Percentiles rank a stretch among this genome's conserved stretches.
These are phyloP conservation scores for Verticillium klebahnii DNA, from an alignment of 2,329 filamentous ascomycete genomes.

Conservation along the genomic window DNA sequence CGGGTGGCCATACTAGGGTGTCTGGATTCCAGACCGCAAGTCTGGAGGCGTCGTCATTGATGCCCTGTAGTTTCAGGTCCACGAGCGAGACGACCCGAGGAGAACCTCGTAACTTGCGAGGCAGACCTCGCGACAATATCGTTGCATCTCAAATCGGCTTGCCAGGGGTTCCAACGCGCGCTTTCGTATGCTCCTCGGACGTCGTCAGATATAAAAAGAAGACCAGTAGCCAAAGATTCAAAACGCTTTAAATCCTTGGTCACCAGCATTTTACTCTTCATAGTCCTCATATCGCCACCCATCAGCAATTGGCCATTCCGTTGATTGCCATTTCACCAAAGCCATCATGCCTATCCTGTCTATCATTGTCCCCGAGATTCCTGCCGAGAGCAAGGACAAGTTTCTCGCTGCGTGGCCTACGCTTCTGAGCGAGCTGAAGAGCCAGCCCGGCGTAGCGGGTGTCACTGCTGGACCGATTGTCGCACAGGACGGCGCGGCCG, in stretches of 20 bases:
- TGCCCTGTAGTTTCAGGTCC: neutral
- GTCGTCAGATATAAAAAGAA: neutral
- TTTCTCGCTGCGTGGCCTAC: conserved; percentile 6
- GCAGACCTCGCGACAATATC: neutral
- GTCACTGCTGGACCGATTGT: conserved; percentile 4
- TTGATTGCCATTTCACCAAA: neutral
- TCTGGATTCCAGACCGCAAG: neutral
- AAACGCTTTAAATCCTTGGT: neutral
- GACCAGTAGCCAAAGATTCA: neutral
- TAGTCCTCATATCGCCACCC: neutral
- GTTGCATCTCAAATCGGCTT: neutral
- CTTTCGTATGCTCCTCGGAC: neutral
- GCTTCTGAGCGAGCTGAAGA: conserved; percentile 3
- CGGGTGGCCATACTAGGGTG: neutral
- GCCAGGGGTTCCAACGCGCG: neutral
- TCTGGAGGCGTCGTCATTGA: neutral
- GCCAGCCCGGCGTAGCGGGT: conserved; percentile 6
- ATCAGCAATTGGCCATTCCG: neutral
- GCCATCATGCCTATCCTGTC: conserved; percentile 7
- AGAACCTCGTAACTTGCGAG: neutral
- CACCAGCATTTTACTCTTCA: neutral
- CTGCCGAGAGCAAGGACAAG: conserved; percentile 8
- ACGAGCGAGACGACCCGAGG: neutral
- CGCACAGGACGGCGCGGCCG: conserved; percentile 1
- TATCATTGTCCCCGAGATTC: conserved; percentile 4